These are phyloP conservation scores for Penicillium alfredii DNA, from an alignment of 495 filamentous ascomycete genomes.

Conservation along the genomic window DNA sequence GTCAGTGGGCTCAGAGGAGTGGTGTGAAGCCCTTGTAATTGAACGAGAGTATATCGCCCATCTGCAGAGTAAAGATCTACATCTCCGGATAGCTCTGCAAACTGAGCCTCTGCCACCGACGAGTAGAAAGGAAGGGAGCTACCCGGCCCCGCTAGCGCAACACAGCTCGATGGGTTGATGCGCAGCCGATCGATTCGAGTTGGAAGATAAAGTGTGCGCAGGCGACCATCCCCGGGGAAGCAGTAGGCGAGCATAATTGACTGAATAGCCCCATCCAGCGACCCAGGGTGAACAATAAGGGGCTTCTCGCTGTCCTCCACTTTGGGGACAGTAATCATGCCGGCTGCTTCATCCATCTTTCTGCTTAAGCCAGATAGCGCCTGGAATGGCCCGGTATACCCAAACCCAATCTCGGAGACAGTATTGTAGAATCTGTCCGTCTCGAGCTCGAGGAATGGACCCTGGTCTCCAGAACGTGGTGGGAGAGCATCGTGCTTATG, in stretches of 20 bases:
- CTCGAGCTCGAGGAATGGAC: constrained; percentile 21
- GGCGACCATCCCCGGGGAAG: constrained; percentile 28
- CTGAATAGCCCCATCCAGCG: constrained; percentile 39
- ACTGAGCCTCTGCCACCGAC: constrained; percentile 8
- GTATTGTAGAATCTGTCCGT: constrained; percentile 42
- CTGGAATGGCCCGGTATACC: constrained; percentile 26
- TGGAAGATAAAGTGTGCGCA: constrained; percentile 19
- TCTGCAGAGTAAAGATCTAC: constrained; percentile 18
- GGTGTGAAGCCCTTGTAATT: constrained; percentile 23
- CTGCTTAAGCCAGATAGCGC: constrained; percentile 17
- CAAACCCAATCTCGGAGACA: constrained; percentile 24
- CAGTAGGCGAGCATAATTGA: constrained; percentile 35
- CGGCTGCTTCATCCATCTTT: constrained; percentile 21
- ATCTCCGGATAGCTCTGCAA: constrained; percentile 22
- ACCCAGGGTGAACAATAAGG: constrained; percentile 30
- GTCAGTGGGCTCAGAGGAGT: constrained; percentile 19
- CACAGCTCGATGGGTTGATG: constrained; percentile 28
- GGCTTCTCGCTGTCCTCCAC: constrained; percentile 1
- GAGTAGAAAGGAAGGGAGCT: constrained; percentile 14
- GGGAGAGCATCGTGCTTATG: constrained; percentile 10
- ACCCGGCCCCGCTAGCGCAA: constrained; percentile 5
- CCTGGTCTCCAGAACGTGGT: neutral
- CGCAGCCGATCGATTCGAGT: constrained; percentile 41
- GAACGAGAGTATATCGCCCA: constrained; percentile 13
- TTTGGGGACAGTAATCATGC: constrained; percentile 13